Percentiles rank a stretch among this genome's conserved stretches.
phyloP scores from a whole-genome alignment of 805 yeast species.

The Blastobotrys chiropterorum region DNA sequence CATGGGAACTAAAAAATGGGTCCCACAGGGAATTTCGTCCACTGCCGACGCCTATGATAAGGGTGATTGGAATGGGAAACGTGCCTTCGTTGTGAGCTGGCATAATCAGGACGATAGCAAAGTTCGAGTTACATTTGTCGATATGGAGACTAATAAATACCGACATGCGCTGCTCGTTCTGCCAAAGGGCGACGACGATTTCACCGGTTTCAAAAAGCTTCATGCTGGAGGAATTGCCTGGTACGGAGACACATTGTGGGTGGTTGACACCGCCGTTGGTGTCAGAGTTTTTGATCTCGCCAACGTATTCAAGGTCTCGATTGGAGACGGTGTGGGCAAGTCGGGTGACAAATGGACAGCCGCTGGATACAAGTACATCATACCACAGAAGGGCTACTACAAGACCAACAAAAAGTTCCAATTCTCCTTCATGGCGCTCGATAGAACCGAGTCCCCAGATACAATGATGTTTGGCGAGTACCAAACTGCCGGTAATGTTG shows the following conservation, averaged over 20 bases:
- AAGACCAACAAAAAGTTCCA: not conserved
- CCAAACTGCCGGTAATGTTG: not conserved
- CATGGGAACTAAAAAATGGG: not conserved
- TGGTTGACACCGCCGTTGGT: constrained; percentile 1
- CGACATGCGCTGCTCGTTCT: not conserved
- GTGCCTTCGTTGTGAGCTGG: constrained; percentile 1
- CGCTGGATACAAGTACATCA: constrained; percentile 2
- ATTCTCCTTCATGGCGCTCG: not conserved
- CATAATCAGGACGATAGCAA: constrained; percentile 1
- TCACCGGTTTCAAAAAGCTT: not conserved
- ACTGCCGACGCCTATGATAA: constrained; percentile 2
- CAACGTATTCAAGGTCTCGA: not conserved
- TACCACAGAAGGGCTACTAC: constrained; percentile 1
- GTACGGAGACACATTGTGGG: constrained; percentile 3
- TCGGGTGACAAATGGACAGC: constrained; percentile 2
- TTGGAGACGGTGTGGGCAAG: constrained; percentile 1
- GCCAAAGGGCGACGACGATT: constrained; percentile 1
- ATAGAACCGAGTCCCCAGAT: constrained; percentile 1
- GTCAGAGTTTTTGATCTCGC: constrained; percentile 1
- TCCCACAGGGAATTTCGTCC: constrained; percentile 4
- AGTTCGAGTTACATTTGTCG: constrained; percentile 1
- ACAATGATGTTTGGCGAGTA: constrained; percentile 2
- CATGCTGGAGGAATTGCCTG: constrained; percentile 4
- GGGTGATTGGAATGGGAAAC: constrained; percentile 4
- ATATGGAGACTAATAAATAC: constrained; percentile 1